phyloP scores from a whole-genome alignment of 106 monocot species.

The Gastrodia elata region DNA sequence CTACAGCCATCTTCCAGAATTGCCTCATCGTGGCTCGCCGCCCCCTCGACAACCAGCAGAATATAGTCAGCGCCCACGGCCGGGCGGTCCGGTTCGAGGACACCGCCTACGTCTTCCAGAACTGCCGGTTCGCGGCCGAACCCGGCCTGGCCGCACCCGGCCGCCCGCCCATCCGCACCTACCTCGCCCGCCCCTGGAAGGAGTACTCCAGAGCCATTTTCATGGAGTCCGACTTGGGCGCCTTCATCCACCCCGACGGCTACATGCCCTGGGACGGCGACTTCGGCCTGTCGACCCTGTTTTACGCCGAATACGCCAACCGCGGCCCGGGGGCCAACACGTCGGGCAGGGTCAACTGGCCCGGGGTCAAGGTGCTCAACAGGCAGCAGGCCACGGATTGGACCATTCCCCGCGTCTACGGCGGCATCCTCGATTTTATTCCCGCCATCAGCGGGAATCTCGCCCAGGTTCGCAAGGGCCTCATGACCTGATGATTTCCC shows the following conservation, averaged over 20 bases:
- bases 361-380: constrained; percentile 40
- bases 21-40: constrained; percentile 49
- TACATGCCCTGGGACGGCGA: constrained; percentile 50
- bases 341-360: constrained; percentile 38
- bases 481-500: background rate
- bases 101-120: constrained; percentile 61
- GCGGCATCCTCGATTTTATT: background rate
- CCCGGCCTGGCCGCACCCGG: constrained; percentile 8
- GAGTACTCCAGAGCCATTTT: constrained; percentile 41
- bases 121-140: constrained; percentile 43
- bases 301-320: constrained; percentile 58
- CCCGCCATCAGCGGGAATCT: constrained; percentile 3
- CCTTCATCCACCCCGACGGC: constrained; percentile 42
- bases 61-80: constrained; percentile 58
- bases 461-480: constrained; percentile 6
- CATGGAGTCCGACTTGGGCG: constrained; percentile 53
- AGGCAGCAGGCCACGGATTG: background rate
- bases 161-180: constrained; percentile 14
- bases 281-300: constrained; percentile 40
- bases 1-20: constrained; percentile 74
- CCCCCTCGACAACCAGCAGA: constrained; percentile 41
- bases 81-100: constrained; percentile 48
- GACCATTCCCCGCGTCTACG: background rate
- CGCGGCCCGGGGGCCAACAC: constrained; percentile 30
- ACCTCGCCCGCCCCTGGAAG: constrained; percentile 81